Percentiles rank a stretch among this genome's conserved stretches.
Conservation (phyloP, 352 stramenopile species). For the Aphanomyces cochlioides region DNA sequence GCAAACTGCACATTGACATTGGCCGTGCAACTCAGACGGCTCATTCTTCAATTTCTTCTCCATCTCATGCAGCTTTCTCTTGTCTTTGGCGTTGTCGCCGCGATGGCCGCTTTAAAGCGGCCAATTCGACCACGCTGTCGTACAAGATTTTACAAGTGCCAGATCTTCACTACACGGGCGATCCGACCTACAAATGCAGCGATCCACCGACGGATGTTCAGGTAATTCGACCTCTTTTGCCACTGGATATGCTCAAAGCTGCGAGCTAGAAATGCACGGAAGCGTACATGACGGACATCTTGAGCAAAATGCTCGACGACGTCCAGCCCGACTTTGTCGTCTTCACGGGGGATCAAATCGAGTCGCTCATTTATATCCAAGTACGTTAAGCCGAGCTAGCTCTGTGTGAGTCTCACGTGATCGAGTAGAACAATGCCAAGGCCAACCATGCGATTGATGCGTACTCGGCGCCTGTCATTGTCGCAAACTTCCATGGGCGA, state of each 20-base stretch:
- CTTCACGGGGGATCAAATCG: slow-evolving; percentile 61
- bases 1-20: too few relatives aligned
- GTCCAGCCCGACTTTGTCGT: slow-evolving; percentile 66
- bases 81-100: too few relatives aligned
- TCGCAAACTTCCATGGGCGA: slow-evolving; percentile 48
- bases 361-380: slow-evolving; percentile 32
- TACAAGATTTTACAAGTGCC: slow-evolving; percentile 70
- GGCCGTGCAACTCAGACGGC: too few relatives aligned
- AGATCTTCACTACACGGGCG: slow-evolving; percentile 59
- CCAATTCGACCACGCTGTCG: slow-evolving; percentile 27
- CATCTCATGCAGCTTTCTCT: too few relatives aligned
- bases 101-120: too few relatives aligned
- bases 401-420: too few relatives aligned
- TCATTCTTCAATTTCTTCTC: too few relatives aligned
- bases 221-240: neutral
- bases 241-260: neutral
- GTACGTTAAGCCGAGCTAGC: slow-evolving; percentile 30
- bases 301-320: slow-evolving; percentile 51
- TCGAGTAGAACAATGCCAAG: too few relatives aligned
- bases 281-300: slow-evolving; percentile 45
- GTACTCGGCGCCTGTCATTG: slow-evolving; percentile 41
- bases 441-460: slow-evolving; percentile 37
- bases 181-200: slow-evolving; percentile 36
- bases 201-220: slow-evolving; percentile 32
- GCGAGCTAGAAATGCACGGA: slow-evolving; percentile 40